Evolutionary conservation across 2,329 filamentous ascomycete species (phyloP), one percentile per base, ranked within the genome.

Genomic region (Plenodomus tracheiphilus): DNA sequence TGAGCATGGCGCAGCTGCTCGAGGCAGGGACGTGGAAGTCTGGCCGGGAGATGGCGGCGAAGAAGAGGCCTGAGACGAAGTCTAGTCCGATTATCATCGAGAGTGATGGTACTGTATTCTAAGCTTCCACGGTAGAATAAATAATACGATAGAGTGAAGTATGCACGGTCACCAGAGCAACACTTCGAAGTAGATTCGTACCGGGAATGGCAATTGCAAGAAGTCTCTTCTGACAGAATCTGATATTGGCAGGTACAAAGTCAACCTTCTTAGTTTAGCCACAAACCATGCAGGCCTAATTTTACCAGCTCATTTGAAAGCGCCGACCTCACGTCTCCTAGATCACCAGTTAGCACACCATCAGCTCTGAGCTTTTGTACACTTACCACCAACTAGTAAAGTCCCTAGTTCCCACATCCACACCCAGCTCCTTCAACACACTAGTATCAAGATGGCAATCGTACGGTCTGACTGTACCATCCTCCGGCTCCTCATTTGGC

Each of bases 21-120:
- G 93, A 97, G 73, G 93, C 92, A 5, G 93, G 93, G 28, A 96
- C 90, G 65, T 97, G 93, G 92, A 97, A 97, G 85, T 55, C 58
- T 18, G 64, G 64, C 1, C 39, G 64, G 11, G 63, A 66, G 36
- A 50, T 62, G 18, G 63, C 64, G 11, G 58, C 56, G 36, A 51
- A 56, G 51, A 53, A 53, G 19, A 49, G 64, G 17, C 64, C 64
- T 1, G 16, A 51, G 22, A 66, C 61, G 1, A 68, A 66, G 41
- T 59, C 56, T 16, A 68, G 64, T 41, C 64, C 64, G 2, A 66
- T 68, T 28, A 51, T 68, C 7, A 65, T 68, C 38, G n/a, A 59
- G 20, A 68, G 63, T 36, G 64, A 66, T 51, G 64, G 64, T 0
- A 68, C 64, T 0, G 63, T 66, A 2, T 68, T 68, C 18, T 65